These are phyloP conservation scores for Oemleria cerasiformis DNA, from an alignment of 306 rosid species.

Conservation along the genomic window DNA sequence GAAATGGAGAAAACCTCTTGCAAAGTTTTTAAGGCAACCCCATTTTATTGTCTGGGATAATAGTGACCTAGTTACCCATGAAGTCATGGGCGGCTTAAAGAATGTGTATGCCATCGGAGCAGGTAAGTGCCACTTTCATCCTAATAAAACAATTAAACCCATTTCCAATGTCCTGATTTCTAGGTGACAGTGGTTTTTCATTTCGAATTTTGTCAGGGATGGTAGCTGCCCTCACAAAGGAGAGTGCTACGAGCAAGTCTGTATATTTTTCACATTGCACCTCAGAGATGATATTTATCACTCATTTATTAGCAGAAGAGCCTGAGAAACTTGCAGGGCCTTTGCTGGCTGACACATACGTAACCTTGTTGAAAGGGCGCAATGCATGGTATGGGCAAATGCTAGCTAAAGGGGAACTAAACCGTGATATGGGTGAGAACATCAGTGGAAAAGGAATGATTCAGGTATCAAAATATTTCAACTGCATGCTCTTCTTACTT, in stretches of 20 bases:
- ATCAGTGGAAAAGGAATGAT: slow-evolving; percentile 96
- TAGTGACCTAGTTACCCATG: slow-evolving; percentile 90
- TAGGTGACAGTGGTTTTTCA: no score
- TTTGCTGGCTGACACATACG: slow-evolving; percentile 82
- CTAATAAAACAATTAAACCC: background rate
- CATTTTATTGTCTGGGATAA: slow-evolving; percentile 93
- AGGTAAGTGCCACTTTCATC: slow-evolving; percentile 43
- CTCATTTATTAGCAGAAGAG: slow-evolving; percentile 67
- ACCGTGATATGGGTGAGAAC: slow-evolving; percentile 90
- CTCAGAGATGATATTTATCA: slow-evolving; percentile 91
- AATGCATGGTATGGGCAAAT: slow-evolving; percentile 76
- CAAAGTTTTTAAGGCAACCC: slow-evolving; percentile 81
- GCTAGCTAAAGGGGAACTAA: slow-evolving; percentile 88
- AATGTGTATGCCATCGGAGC: slow-evolving; percentile 97
- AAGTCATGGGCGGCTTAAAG: slow-evolving; percentile 98
- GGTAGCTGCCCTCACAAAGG: slow-evolving; percentile 94
- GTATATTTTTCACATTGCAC: slow-evolving; percentile 93
- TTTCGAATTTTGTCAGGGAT: slow-evolving; percentile 22
- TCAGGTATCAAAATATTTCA: slow-evolving; percentile 47
- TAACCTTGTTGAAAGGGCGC: slow-evolving; percentile 84
- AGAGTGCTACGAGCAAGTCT: slow-evolving; percentile 94
- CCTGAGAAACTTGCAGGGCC: slow-evolving; percentile 98
- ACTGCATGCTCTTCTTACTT: background rate
- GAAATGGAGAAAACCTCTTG: slow-evolving; percentile 88
- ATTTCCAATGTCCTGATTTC: no score